Base-by-base conservation (phyloP, 768 basidiomycete genomes). In the Tephrocybe sp. region DNA sequence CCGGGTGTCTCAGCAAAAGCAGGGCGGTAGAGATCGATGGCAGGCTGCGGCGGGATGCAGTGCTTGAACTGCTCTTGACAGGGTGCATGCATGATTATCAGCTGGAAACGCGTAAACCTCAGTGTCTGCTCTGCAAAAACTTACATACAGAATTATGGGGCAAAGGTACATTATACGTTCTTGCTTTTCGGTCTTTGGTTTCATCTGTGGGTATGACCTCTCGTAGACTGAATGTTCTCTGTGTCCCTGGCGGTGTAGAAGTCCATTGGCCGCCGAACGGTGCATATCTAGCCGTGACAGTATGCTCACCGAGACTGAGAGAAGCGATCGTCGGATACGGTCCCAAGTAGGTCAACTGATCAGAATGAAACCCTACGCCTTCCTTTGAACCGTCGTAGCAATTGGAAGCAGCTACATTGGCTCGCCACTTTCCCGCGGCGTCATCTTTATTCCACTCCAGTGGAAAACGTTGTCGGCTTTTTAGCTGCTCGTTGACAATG, bases 311-410 rank as follows among this genome's bases (percentile, higher is more conserved):
- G 11, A 92, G 77, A 62, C 89, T 91, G 41, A 92, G 65, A 9
- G 89, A 92, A 9, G 90, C 90, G 45, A 92, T 92, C 0, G 90
- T 92, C 5, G 88, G 84, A 65, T 85, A 90, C 12, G 90, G 90
- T 9, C 90, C 91, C 6, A 92, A 72, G 67, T 87, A 86, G 0
- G 89, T 89, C 47, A 89, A 65, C 46, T 87, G 86, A 64, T 92
- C 90, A 4, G 89, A 84, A 62, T 92, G 91, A 60, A 79, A 84
- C 0, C 91, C 90, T 3, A 92, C 90, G 42, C 83, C 82, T 64
- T 91, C 89, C 60, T 86, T 84, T 30, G 78, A 76, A n/a, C 89
- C 89, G 61, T 85, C 80, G 52, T 92, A 92, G 56, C 89, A 86
- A 57, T 92, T 92, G 2, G 89, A 82, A 1, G 89, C 90, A 3